These are phyloP conservation scores for Stephanodiscus triporus DNA, from an alignment of 108 stramenopile species.

Conservation along the genomic window DNA sequence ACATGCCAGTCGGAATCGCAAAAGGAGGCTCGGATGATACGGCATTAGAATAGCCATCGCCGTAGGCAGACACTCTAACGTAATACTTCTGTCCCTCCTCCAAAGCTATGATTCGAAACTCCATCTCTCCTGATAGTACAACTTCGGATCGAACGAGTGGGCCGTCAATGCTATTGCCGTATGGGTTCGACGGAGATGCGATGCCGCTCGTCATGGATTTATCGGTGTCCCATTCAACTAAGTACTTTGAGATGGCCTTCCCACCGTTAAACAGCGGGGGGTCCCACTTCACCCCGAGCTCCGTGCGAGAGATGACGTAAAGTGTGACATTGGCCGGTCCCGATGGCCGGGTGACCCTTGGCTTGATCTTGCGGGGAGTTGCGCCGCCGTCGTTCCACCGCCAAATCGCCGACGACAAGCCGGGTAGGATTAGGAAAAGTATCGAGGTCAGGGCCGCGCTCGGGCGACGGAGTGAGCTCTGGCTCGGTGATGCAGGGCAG, in stretches of 20 bases:
- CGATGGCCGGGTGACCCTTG: constrained; percentile 38
- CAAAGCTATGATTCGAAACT: constrained; percentile 49
- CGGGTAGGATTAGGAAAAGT: constrained; percentile 21
- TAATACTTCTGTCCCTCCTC: constrained; percentile 48
- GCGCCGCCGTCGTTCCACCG: constrained; percentile 15
- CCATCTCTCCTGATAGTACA: constrained; percentile 35
- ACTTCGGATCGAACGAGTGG: constrained; percentile 48
- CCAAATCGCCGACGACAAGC: constrained; percentile 29
- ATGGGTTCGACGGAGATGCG: constrained; percentile 43
- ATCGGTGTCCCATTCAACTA: constrained; percentile 72
- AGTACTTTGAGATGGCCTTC: constrained; percentile 57
- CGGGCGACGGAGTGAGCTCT: not conserved
- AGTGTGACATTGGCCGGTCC: constrained; percentile 55
- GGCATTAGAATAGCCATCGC: constrained; percentile 54
- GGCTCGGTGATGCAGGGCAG: not conserved
- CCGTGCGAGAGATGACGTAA: constrained; percentile 57
- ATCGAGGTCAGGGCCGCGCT: not conserved
- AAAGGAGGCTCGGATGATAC: constrained; percentile 43
- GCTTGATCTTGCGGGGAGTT: constrained; percentile 36
- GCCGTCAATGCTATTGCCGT: constrained; percentile 35
- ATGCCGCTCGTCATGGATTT: constrained; percentile 39
- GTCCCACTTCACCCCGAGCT: constrained; percentile 61
- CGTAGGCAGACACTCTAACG: constrained; percentile 63
- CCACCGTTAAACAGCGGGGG: constrained; percentile 62
- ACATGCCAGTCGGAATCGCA: constrained; percentile 36